Percentiles rank a stretch among this genome's conserved stretches.
Conservation (phyloP, 2,329 filamentous ascomycete species). For the Shiraia bambusicola region DNA sequence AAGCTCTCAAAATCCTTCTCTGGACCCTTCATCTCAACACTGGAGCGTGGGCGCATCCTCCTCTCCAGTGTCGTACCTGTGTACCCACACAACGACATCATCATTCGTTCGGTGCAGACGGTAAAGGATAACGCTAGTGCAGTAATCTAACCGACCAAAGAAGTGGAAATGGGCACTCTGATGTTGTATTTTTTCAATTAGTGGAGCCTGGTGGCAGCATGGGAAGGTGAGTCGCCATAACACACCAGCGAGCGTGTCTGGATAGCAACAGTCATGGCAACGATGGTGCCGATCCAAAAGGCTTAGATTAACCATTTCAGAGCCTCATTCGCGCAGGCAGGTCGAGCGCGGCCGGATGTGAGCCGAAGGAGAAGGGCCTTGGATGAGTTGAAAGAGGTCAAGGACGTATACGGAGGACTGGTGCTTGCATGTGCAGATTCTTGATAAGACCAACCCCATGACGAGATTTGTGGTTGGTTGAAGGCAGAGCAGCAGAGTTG, state of each 20-base stretch:
- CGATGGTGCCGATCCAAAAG: conserved; percentile 20
- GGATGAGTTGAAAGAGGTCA: background rate
- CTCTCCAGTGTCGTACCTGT: conserved; percentile 23
- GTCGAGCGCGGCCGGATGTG: conserved; percentile 26
- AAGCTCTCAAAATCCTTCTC: conserved; percentile 14
- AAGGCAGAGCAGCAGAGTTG: background rate
- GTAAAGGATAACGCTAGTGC: conserved; percentile 22
- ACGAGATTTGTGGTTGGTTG: conserved; percentile 8
- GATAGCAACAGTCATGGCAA: conserved; percentile 5
- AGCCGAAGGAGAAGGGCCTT: conserved; percentile 20
- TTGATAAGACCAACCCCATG: conserved; percentile 9
- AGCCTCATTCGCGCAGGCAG: conserved; percentile 20
- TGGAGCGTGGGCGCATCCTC: conserved; percentile 25
- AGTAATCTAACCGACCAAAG: conserved; percentile 27
- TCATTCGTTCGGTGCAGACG: conserved; percentile 19
- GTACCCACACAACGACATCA: conserved; percentile 35
- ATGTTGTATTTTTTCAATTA: conserved; percentile 26
- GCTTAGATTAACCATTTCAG: conserved; percentile 17
- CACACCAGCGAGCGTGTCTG: conserved; percentile 11
- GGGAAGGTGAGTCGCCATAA: conserved; percentile 27
- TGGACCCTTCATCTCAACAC: conserved; percentile 19
- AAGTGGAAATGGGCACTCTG: conserved; percentile 31
- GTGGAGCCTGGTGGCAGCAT: conserved; percentile 23
- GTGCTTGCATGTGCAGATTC: conserved; percentile 9
- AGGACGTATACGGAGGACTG: no score